Evolutionary conservation across 495 filamentous ascomycete species (phyloP).

Genomic region (Hyaloscypha variabilis): DNA sequence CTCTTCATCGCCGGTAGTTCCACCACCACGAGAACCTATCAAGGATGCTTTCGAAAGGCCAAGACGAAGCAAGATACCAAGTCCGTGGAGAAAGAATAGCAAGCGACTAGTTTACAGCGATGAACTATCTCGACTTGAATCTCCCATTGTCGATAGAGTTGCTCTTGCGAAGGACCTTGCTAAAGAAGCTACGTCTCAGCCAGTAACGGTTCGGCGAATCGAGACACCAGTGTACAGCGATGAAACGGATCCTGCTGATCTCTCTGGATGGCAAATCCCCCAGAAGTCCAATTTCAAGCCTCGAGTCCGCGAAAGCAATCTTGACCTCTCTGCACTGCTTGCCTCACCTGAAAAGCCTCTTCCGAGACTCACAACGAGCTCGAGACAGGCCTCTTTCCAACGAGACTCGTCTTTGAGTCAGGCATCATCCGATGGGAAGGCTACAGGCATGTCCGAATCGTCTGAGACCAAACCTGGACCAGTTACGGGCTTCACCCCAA

Average conservation of each 20-base stretch:
- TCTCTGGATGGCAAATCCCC: constrained; percentile 36
- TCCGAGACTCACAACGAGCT: constrained; percentile 22
- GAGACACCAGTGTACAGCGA: background rate
- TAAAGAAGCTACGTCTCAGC: background rate
- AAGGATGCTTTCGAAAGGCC: constrained; percentile 27
- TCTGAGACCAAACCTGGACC: background rate
- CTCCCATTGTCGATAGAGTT: background rate
- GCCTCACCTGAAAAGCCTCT: constrained; percentile 26
- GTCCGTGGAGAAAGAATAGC: constrained; percentile 44
- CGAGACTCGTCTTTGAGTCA: constrained; percentile 10
- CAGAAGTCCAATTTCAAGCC: constrained; percentile 57
- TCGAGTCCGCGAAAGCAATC: constrained; percentile 36
- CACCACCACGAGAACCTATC: background rate
- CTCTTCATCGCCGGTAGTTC: constrained; percentile 30
- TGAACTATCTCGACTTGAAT: constrained; percentile 28
- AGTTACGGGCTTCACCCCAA: constrained; percentile 24
- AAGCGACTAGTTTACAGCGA: constrained; percentile 32
- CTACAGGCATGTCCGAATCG: background rate
- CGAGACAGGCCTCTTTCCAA: constrained; percentile 9
- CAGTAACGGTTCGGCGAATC: constrained; percentile 21
- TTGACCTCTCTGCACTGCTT: constrained; percentile 28
- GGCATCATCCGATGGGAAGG: background rate
- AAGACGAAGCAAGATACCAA: constrained; percentile 44
- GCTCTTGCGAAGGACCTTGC: background rate
- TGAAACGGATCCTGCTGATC: constrained; percentile 13